These are phyloP conservation scores for Luzula sylvatica DNA, from an alignment of 176 grass and related monocot genomes.

Conservation along the genomic window DNA sequence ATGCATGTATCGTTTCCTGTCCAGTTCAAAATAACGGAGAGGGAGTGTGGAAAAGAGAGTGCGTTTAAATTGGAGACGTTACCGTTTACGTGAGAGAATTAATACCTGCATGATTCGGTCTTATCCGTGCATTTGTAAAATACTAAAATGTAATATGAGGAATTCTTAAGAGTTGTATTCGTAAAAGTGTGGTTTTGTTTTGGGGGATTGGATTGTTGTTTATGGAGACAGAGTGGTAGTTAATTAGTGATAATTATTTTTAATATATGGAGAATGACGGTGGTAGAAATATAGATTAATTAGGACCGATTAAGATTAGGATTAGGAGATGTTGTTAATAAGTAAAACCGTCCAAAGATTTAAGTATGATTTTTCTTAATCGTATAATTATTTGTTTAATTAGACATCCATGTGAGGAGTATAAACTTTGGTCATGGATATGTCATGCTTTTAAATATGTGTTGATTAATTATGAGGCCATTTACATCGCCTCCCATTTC, in stretches of 20 bases:
- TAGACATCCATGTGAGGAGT: slow-evolving; percentile 9
- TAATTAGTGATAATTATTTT: background rate
- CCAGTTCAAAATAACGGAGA: background rate
- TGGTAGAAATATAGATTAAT: slow-evolving; percentile 9
- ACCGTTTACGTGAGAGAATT: slow-evolving; percentile 21
- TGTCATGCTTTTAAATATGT: too few species aligned
- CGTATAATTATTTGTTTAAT: slow-evolving; percentile 11
- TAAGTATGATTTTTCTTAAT: slow-evolving; percentile 16
- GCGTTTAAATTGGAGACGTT: slow-evolving; percentile 23
- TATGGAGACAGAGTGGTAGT: slow-evolving; percentile 16
- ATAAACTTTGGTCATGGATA: slow-evolving; percentile 13
- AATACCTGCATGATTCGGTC: slow-evolving; percentile 20
- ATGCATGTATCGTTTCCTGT: too few species aligned
- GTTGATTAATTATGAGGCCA: too few species aligned
- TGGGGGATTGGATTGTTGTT: slow-evolving; percentile 8
- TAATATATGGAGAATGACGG: background rate
- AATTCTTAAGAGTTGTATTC: background rate
- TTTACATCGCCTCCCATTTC: too few species aligned
- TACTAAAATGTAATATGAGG: background rate
- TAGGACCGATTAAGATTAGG: background rate
- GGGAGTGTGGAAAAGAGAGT: background rate
- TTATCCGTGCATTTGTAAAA: slow-evolving; percentile 1
- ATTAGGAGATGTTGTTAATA: slow-evolving; percentile 7
- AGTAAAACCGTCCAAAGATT: slow-evolving; percentile 17
- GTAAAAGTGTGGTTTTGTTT: background rate